A percentile compares a stretch with the other conserved stretches of the same genome.
Conservation (phyloP, 495 filamentous ascomycete genomes). For the Lichina pygmaea region DNA sequence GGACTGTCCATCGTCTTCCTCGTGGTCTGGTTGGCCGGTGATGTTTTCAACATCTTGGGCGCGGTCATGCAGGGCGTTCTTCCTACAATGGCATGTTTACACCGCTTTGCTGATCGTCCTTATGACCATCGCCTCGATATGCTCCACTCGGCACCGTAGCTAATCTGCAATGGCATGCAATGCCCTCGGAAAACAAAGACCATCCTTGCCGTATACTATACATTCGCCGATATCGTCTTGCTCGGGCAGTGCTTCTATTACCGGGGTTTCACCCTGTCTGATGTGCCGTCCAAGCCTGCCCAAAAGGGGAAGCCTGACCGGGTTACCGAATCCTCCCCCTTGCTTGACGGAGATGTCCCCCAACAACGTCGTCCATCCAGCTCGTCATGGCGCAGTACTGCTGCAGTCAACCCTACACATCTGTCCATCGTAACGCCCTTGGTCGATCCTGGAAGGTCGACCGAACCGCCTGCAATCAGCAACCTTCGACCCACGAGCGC, state of each 20-base stretch:
- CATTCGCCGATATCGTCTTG: constrained; percentile 72
- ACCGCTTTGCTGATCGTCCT: no score
- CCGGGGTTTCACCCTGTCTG: constrained; percentile 39
- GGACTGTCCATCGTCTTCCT: constrained; percentile 78
- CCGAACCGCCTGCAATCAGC: constrained; percentile 3
- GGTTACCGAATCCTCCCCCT: neutral
- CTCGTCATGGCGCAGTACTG: constrained; percentile 14
- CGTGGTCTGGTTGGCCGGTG: constrained; percentile 69
- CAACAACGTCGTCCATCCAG: constrained; percentile 6
- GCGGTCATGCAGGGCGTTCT: constrained; percentile 80
- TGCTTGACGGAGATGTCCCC: constrained; percentile 1
- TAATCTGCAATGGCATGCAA: neutral
- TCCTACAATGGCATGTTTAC: constrained; percentile 47
- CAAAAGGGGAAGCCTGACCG: neutral
- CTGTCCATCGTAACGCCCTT: constrained; percentile 60
- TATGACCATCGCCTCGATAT: neutral
- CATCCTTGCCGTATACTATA: constrained; percentile 88
- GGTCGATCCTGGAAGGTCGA: constrained; percentile 13
- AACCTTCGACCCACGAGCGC: constrained; percentile 15
- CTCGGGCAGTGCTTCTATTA: constrained; percentile 85
- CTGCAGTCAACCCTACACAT: constrained; percentile 25
- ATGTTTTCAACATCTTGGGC: constrained; percentile 92
- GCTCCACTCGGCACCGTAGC: neutral
- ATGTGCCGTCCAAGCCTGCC: neutral
- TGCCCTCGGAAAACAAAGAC: constrained; percentile 13